Conservation (phyloP, 805 yeast species). For the Metschnikowia cubensis region DNA sequence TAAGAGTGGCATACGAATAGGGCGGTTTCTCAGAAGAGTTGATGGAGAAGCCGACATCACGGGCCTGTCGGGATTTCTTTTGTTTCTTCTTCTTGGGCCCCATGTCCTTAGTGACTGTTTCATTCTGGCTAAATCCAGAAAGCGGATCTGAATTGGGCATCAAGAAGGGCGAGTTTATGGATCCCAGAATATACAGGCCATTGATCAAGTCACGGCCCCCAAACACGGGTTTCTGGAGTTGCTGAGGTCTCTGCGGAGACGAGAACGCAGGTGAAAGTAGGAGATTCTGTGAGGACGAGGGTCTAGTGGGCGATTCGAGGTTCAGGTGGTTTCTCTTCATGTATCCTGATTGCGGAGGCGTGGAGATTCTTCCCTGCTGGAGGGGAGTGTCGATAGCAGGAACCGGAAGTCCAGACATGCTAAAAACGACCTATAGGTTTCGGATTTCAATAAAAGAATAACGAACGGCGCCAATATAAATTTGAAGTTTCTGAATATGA, state of each 20-base stretch:
- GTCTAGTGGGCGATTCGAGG: conserved; percentile 20
- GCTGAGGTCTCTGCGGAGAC: conserved; percentile 40
- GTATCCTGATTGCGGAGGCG: conserved; percentile 34
- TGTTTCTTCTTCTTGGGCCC: conserved; percentile 21
- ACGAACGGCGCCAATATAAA: not conserved
- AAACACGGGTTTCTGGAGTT: conserved; percentile 12
- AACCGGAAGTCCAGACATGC: conserved; percentile 5
- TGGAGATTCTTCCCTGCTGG: conserved; percentile 27
- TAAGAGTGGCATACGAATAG: conserved; percentile 87
- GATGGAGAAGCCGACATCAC: conserved; percentile 41
- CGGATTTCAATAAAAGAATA: not conserved
- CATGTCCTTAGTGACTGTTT: not conserved
- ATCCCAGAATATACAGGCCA: conserved; percentile 8
- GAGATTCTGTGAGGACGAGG: conserved; percentile 10
- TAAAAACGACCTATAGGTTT: not conserved
- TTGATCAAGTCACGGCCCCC: conserved; percentile 1
- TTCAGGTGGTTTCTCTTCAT: conserved; percentile 15
- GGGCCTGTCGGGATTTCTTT: conserved; percentile 25
- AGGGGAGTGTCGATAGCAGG: conserved; percentile 23
- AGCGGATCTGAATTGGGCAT: conserved; percentile 7
- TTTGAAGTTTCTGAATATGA: not conserved
- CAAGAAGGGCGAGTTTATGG: conserved; percentile 11
- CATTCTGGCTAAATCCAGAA: not conserved
- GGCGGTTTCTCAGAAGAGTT: conserved; percentile 76
- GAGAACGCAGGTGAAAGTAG: conserved; percentile 46